Conservation (phyloP, 345 rosid species). For the Acer campestre region DNA sequence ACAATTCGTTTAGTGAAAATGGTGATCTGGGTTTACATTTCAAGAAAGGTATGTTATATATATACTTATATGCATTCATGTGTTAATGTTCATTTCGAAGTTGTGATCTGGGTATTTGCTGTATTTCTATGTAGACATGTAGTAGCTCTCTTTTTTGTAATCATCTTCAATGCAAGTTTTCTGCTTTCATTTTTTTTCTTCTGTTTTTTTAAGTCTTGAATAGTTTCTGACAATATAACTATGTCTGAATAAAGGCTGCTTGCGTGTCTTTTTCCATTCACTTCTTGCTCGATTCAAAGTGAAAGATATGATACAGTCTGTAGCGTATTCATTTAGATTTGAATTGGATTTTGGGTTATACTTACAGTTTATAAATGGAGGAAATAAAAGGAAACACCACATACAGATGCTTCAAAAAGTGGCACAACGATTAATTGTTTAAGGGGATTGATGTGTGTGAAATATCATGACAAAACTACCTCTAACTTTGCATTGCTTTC, state of each 20-base stretch:
- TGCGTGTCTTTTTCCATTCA: too few species aligned
- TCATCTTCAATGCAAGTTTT: too few species aligned
- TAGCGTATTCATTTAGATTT: background rate
- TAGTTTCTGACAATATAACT: too few species aligned
- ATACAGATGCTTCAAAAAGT: background rate
- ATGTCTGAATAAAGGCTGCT: too few species aligned
- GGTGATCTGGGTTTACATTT: background rate
- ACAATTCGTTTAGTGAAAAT: background rate
- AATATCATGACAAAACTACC: too few species aligned
- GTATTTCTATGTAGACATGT: too few species aligned
- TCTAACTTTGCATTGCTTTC: background rate
- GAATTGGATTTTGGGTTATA: background rate
- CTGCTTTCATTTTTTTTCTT: background rate
- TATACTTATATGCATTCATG: background rate
- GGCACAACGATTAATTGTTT: background rate
- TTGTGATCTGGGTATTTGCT: background rate
- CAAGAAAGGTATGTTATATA: too few species aligned
- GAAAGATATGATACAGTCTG: background rate
- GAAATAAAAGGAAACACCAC: background rate
- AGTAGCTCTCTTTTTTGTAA: too few species aligned
- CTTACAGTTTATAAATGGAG: background rate
- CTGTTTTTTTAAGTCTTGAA: too few species aligned
- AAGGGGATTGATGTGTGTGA: background rate
- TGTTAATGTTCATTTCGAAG: background rate
- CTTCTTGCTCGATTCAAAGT: background rate